Evolutionary conservation across 805 yeast species (phyloP).

Genomic region (Saccharomycopsis sp.): DNA sequence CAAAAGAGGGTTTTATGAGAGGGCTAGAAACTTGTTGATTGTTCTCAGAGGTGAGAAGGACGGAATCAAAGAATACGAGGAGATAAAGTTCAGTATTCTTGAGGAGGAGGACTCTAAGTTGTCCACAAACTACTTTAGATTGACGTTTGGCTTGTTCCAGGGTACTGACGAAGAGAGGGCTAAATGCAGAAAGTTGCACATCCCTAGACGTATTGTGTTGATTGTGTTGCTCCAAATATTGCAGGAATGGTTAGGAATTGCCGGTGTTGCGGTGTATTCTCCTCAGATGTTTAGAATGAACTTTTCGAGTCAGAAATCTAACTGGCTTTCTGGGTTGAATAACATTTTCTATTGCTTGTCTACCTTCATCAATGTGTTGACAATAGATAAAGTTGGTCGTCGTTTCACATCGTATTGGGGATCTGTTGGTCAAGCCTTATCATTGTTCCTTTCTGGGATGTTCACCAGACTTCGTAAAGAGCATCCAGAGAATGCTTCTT

Average conservation of each 20-base stretch:
- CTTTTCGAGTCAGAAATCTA: slow-evolving; percentile 43
- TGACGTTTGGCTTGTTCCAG: slow-evolving; percentile 36
- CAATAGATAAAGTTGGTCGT: slow-evolving; percentile 60
- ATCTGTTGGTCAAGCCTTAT: slow-evolving; percentile 42
- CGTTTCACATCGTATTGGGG: slow-evolving; percentile 49
- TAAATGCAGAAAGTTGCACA: slow-evolving; percentile 49
- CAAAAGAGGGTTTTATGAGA: slow-evolving; percentile 43
- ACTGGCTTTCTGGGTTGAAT: slow-evolving; percentile 58
- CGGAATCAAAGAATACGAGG: slow-evolving; percentile 27
- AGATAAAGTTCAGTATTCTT: background rate
- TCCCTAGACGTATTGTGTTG: slow-evolving; percentile 43
- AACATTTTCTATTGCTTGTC: slow-evolving; percentile 50
- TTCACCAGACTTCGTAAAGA: slow-evolving; percentile 33
- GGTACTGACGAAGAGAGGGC: slow-evolving; percentile 37
- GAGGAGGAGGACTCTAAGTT: slow-evolving; percentile 30
- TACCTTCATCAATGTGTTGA: slow-evolving; percentile 50
- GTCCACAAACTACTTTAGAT: slow-evolving; percentile 42
- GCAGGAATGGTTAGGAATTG: slow-evolving; percentile 66
- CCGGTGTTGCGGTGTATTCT: slow-evolving; percentile 60
- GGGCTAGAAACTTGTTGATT: slow-evolving; percentile 42
- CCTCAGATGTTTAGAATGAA: slow-evolving; percentile 48
- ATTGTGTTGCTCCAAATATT: slow-evolving; percentile 58
- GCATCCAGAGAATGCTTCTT: slow-evolving; percentile 30
- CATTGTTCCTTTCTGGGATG: slow-evolving; percentile 43
- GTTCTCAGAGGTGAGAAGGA: slow-evolving; percentile 37